A percentile compares a stretch with the other conserved stretches of the same genome.
Evolutionary conservation across 257 asterid genomes (phyloP).

Genomic region (Nicotiana benthamiana): DNA sequence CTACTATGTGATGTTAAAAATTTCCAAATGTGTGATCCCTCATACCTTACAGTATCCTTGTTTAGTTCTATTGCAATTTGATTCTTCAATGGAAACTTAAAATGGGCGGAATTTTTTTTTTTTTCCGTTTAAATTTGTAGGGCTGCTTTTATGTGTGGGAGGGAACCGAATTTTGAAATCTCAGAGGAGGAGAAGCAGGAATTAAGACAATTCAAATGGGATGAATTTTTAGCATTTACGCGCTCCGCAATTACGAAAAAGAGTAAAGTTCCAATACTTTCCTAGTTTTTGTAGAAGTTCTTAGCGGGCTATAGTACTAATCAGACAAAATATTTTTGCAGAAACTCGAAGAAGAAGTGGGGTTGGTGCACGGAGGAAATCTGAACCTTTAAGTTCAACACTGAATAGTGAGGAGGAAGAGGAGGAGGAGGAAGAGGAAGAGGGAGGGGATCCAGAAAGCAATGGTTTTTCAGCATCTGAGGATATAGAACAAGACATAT

Average conservation of each 20-base stretch:
- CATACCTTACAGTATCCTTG: background rate
- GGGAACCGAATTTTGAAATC: conserved; percentile 91
- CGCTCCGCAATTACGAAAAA: conserved; percentile 80
- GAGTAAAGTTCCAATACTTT: conserved; percentile 29
- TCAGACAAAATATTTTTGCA: conserved; percentile 12
- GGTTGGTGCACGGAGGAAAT: conserved; percentile 30
- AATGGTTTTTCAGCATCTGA: conserved; percentile 51
- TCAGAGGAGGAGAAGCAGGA: conserved; percentile 76
- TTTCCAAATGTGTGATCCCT: background rate
- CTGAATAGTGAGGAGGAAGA: conserved; percentile 35
- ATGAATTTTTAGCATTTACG: conserved; percentile 66
- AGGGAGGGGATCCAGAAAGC: conserved; percentile 13
- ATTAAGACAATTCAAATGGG: conserved; percentile 67
- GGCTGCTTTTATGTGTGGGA: conserved; percentile 98
- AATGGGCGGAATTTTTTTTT: background rate
- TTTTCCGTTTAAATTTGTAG: conserved; percentile 27
- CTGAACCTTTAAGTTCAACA: conserved; percentile 14
- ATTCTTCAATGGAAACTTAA: background rate
- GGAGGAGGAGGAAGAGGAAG: conserved; percentile 53
- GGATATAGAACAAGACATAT: conserved; percentile 30
- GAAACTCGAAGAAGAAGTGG: conserved; percentile 54
- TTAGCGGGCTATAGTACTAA: background rate
- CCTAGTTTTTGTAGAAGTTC: background rate
- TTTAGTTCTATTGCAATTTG: background rate
- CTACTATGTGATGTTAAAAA: background rate